Evolutionary conservation across 2,329 filamentous ascomycete species (phyloP).

Genomic region (Penicillium sp.): DNA sequence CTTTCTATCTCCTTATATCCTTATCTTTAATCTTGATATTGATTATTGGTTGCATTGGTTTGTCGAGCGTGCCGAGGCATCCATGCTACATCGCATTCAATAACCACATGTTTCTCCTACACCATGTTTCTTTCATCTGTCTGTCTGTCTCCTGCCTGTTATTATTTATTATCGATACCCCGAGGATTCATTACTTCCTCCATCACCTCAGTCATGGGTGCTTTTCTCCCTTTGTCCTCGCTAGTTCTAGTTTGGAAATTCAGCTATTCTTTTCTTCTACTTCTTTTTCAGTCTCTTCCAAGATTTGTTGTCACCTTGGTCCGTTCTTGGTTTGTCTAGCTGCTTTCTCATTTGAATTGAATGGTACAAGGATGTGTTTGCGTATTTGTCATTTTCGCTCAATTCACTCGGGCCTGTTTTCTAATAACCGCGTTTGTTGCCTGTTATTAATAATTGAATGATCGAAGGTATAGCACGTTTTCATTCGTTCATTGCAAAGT

Average conservation of each 20-base stretch:
- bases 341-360: background rate
- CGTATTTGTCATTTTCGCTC: background rate
- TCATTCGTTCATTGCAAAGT: background rate
- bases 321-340: background rate
- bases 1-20: background rate
- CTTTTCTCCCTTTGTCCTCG: background rate
- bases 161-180: background rate
- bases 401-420: background rate
- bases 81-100: background rate
- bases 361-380: background rate
- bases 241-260: background rate
- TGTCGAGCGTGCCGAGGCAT: background rate
- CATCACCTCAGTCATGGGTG: conserved; percentile 1
- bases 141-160: background rate
- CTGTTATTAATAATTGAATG: background rate
- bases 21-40: background rate
- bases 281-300: background rate
- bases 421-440: background rate
- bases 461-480: background rate
- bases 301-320: background rate
- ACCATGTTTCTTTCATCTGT: background rate
- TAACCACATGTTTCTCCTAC: background rate
- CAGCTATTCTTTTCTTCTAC: background rate
- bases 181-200: background rate
- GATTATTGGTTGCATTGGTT: background rate